Conservation (phyloP, 179 eudicot genomes). For the Beta corolliflora region DNA sequence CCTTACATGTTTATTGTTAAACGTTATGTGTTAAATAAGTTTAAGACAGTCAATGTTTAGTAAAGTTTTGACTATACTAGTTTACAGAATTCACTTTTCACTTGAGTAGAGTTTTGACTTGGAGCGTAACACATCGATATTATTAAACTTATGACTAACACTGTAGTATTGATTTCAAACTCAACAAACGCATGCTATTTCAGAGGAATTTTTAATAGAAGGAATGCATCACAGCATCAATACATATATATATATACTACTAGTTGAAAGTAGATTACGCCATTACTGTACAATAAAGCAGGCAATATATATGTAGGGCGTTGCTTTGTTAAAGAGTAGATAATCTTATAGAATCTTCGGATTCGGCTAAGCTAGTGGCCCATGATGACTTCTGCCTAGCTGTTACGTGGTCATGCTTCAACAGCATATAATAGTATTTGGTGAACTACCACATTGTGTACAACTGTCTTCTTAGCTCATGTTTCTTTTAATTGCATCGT, state of each 20-base stretch:
- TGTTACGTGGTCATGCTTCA: constrained; percentile 13
- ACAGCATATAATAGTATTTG: constrained; percentile 17
- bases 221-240: not conserved
- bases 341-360: constrained; percentile 20
- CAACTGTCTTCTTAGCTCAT: constrained; percentile 2
- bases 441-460: constrained; percentile 33
- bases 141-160: no score
- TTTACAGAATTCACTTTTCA: no score
- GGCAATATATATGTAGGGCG: not conserved
- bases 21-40: no score
- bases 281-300: not conserved
- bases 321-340: not conserved
- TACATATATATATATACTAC: not conserved
- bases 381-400: constrained; percentile 2
- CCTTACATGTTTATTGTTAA: no score
- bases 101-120: no score
- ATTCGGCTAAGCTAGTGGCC: constrained; percentile 5
- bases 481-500: no score
- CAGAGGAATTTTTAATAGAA: not conserved
- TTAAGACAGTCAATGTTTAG: no score
- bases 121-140: no score
- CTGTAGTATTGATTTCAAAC: not conserved
- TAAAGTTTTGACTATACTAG: no score
- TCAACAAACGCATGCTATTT: not conserved
- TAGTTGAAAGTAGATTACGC: not conserved